Base-by-base conservation (phyloP, 2,329 filamentous ascomycete species). In the Aureobasidium leucospermi region DNA sequence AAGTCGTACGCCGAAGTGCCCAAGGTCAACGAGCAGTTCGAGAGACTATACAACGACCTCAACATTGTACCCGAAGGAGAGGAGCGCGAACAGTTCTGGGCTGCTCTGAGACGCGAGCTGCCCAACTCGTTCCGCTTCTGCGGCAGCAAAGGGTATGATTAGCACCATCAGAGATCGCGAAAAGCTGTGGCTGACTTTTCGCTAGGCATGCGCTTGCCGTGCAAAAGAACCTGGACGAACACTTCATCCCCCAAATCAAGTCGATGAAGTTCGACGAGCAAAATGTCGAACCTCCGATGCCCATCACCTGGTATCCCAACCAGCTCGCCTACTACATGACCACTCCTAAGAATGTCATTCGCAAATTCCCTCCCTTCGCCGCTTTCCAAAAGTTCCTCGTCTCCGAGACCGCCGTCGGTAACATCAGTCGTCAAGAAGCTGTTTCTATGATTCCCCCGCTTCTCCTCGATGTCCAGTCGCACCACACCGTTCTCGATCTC, bases 391-490 rank as follows among this genome's bases (percentile, higher is more conserved):
- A 95, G 73, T 99, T 96, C 78, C 82, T 99, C 53, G 94, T 99
- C 52, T 95, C 93, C 56, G 94, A 99, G 80, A 96, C 94, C 4
- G 91, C 89, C 60, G 91, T 97, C 23, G 94, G 94, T 68, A 99
- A 97, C 73, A 97, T 99, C 69, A 96, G 89, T 75, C 85, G 94
- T 68, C 94, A 99, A 75, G 94, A 99, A 77, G 88, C 96, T 46
- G 94, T 99, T 69, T 96, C 90, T 78, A 99, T 99, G 94, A 97
- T 99, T 63, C 94, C 94, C 29, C 94, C 94, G 29, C 82, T 97
- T 67, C 80, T 97, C 67, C 88, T 99, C 79, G 92, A 97, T 69
- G 81, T 97, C 53, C 85, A 85, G 66, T 92, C 94, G 4, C 90
- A 92, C 57, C 96, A 96, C 87, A 88, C 87, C 1, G 92, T 96